phyloP scores from a whole-genome alignment of 2,329 filamentous ascomycete species.

The Phoma herbarum region DNA sequence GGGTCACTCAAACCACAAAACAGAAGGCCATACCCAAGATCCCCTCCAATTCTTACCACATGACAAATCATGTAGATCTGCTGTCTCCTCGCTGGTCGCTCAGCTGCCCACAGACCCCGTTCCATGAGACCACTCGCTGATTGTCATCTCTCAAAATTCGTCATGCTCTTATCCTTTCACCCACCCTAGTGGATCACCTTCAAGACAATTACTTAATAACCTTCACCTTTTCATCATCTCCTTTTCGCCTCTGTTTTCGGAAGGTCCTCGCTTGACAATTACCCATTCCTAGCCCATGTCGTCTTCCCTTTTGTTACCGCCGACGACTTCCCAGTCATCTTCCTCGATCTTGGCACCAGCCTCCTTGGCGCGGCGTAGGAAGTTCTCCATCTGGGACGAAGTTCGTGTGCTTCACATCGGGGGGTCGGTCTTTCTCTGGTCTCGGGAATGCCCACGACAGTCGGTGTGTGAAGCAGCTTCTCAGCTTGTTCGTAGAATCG shows the following conservation, averaged over 20 bases:
- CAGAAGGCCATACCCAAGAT: not conserved
- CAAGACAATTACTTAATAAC: not conserved
- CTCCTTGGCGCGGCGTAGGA: not conserved
- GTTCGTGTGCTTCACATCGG: no score
- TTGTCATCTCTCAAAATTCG: no score
- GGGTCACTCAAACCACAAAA: constrained; percentile 1
- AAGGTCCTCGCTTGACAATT: not conserved
- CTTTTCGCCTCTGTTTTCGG: not conserved
- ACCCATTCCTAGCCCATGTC: not conserved
- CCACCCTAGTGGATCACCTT: no score
- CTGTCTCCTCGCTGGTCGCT: not conserved
- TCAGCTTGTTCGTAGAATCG: not conserved
- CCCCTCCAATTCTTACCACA: not conserved
- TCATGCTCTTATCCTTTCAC: no score
- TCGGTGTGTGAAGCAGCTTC: not conserved
- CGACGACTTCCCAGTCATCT: not conserved
- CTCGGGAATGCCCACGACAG: not conserved
- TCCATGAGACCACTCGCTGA: no score
- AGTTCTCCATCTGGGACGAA: not conserved
- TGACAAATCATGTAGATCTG: not conserved
- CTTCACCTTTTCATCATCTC: not conserved
- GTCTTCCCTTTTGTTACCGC: not conserved
- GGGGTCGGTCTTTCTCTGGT: not conserved
- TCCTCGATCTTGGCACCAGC: not conserved
- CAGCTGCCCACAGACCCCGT: not conserved